A percentile compares a stretch with the other conserved stretches of the same genome.
phyloP scores from a whole-genome alignment of 1,284 basidiomycete genomes.

The Cerrena zonata region DNA sequence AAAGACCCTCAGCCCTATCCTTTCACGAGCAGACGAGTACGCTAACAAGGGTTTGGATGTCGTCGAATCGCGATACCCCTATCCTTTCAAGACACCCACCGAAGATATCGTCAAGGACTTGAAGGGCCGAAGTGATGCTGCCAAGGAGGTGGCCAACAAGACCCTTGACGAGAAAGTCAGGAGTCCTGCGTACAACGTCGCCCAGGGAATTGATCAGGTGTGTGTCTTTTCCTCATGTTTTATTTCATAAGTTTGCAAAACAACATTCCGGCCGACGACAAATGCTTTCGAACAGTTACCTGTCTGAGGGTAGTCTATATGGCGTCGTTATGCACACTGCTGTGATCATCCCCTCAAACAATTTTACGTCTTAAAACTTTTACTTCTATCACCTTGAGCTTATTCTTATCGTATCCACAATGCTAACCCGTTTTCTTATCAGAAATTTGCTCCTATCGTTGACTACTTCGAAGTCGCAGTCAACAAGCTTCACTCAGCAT shows the following conservation, averaged over 20 bases:
- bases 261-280: no score
- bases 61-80: slow-evolving; percentile 68
- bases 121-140: slow-evolving; percentile 50
- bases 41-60: slow-evolving; percentile 71
- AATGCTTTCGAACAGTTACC: no score
- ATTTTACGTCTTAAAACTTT: no score
- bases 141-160: slow-evolving; percentile 54
- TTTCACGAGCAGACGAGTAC: slow-evolving; percentile 53
- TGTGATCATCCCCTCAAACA: no score
- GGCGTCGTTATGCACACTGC: no score
- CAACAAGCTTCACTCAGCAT: slow-evolving; percentile 41
- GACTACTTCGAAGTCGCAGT: slow-evolving; percentile 63
- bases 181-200: slow-evolving; percentile 57
- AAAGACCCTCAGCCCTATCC: slow-evolving; percentile 55
- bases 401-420: background rate
- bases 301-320: no score
- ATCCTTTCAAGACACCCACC: slow-evolving; percentile 66
- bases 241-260: slow-evolving; percentile 3
- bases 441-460: slow-evolving; percentile 69
- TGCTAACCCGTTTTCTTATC: slow-evolving; percentile 1
- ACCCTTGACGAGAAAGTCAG: slow-evolving; percentile 60
- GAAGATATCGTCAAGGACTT: slow-evolving; percentile 63
- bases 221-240: slow-evolving; percentile 20
- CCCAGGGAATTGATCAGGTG: slow-evolving; percentile 69
- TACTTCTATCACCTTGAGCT: no score